Evolutionary conservation across 2,329 filamentous ascomycete genomes (phyloP).

Genomic region (Chaetomium sp.): DNA sequence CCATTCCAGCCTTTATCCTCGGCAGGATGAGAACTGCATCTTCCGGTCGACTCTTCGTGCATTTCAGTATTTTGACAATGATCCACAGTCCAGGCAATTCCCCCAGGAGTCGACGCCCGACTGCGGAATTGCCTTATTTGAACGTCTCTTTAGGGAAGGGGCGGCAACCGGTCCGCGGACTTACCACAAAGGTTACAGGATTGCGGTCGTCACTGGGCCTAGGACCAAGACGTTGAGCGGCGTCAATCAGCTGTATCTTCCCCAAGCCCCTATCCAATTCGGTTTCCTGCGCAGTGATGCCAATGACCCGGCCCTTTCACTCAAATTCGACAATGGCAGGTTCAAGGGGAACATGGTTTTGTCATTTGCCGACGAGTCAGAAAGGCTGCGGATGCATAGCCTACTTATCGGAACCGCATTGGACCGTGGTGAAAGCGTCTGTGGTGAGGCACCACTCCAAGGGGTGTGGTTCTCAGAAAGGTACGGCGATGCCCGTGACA

Average conservation of each 20-base stretch:
- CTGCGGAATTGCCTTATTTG: conserved; percentile 71
- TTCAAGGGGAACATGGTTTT: conserved; percentile 67
- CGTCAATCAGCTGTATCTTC: conserved; percentile 62
- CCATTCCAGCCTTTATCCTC: conserved; percentile 61
- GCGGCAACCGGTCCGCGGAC: conserved; percentile 66
- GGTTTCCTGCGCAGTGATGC: conserved; percentile 68
- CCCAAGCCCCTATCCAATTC: conserved; percentile 65
- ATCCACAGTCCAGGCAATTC: conserved; percentile 63
- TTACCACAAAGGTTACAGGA: conserved; percentile 71
- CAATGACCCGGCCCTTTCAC: conserved; percentile 60
- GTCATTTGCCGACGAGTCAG: conserved; percentile 67
- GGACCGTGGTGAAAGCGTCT: conserved; percentile 61
- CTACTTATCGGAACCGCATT: conserved; percentile 67
- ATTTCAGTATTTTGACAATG: conserved; percentile 75
- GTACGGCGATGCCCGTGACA: conserved; percentile 37
- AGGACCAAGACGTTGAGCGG: conserved; percentile 71
- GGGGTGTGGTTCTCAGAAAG: conserved; percentile 56
- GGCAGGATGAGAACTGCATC: conserved; percentile 61
- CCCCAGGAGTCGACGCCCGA: conserved; percentile 65
- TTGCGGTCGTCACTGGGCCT: conserved; percentile 71
- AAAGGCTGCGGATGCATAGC: conserved; percentile 65
- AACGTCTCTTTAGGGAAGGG: conserved; percentile 59
- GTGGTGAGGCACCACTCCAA: conserved; percentile 60
- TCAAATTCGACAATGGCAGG: conserved; percentile 62
- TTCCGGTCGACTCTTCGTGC: conserved; percentile 64